These are phyloP conservation scores for Quercus tomentella DNA, from an alignment of 331 rosid species.

Conservation along the genomic window DNA sequence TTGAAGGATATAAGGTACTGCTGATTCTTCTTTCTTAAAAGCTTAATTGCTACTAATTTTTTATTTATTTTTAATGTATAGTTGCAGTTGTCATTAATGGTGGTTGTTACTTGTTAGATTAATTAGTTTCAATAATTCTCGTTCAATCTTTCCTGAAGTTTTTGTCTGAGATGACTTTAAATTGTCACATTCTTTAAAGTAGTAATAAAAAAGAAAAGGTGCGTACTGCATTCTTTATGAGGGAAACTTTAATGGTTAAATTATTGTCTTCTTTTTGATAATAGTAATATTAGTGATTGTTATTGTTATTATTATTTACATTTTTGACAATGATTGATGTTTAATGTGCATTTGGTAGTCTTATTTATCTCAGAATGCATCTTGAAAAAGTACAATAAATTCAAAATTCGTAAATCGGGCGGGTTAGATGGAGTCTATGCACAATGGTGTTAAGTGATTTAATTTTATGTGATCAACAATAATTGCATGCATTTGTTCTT, in stretches of 20 bases:
- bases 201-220: no score
- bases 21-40: background rate
- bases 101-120: background rate
- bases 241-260: slow-evolving; percentile 7
- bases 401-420: background rate
- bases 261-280: slow-evolving; percentile 11
- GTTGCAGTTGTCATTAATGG: slow-evolving; percentile 17
- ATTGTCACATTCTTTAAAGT: background rate
- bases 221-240: background rate
- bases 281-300: slow-evolving; percentile 8
- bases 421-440: background rate
- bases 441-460: slow-evolving; percentile 5
- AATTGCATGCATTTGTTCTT: slow-evolving; percentile 19
- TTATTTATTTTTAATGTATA: background rate
- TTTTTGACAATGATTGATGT: slow-evolving; percentile 17
- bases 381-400: background rate
- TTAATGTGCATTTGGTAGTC: slow-evolving; percentile 1
- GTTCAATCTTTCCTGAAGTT: background rate
- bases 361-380: background rate
- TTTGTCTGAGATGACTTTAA: slow-evolving; percentile 5
- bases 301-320: background rate
- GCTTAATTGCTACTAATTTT: no score
- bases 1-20: slow-evolving; percentile 87
- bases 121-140: background rate
- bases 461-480: background rate